Percentiles rank a stretch among this genome's conserved stretches.
These are phyloP conservation scores for Mycena rebaudengoi DNA, from an alignment of 768 basidiomycete genomes.

Conservation along the genomic window DNA sequence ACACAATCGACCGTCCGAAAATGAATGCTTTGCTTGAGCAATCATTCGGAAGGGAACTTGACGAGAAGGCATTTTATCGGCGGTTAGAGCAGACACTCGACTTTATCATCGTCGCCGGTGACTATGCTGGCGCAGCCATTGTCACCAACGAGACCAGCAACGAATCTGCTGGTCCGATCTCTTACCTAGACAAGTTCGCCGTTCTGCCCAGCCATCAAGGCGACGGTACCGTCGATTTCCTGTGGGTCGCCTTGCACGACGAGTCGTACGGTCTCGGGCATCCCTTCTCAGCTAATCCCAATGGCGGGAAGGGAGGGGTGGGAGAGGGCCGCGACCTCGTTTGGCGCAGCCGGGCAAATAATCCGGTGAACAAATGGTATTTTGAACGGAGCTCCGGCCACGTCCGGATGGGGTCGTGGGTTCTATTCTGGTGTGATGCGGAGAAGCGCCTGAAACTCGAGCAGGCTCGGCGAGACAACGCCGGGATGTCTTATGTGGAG, in stretches of 20 bases:
- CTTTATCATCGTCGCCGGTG: slow-evolving; percentile 93
- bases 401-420: slow-evolving; percentile 85
- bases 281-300: slow-evolving; percentile 93
- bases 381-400: slow-evolving; percentile 96
- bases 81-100: slow-evolving; percentile 83
- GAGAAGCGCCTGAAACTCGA: slow-evolving; percentile 84
- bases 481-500: slow-evolving; percentile 76
- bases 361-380: slow-evolving; percentile 99
- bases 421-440: slow-evolving; percentile 98
- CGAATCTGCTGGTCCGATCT: slow-evolving; percentile 58
- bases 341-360: slow-evolving; percentile 92
- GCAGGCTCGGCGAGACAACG: slow-evolving; percentile 68
- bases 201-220: slow-evolving; percentile 95
- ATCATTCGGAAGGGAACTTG: slow-evolving; percentile 80
- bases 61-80: slow-evolving; percentile 77
- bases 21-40: slow-evolving; percentile 86
- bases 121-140: slow-evolving; percentile 94
- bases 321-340: slow-evolving; percentile 95
- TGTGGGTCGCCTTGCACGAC: slow-evolving; percentile 98
- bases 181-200: slow-evolving; percentile 98
- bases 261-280: slow-evolving; percentile 97
- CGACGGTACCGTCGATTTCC: slow-evolving; percentile 98
- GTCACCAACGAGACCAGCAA: slow-evolving; percentile 73
- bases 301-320: slow-evolving; percentile 88
- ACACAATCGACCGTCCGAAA: slow-evolving; percentile 78